Evolutionary conservation across 305 asterid species (phyloP).

Genomic region (Petunia hybrid): DNA sequence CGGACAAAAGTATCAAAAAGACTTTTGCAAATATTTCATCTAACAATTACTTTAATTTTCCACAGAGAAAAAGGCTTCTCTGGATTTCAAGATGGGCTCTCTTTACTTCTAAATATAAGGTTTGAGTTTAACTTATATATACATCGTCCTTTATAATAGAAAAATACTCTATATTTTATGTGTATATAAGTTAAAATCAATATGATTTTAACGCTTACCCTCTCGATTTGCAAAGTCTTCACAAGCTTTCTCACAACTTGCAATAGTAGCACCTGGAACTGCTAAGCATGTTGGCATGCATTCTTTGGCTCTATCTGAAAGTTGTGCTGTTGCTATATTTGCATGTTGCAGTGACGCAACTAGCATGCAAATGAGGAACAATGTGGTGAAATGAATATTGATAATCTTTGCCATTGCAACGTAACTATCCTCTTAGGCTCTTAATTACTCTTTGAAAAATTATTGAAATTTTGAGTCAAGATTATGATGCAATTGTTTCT

Average conservation of each 20-base stretch:
- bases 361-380: slow-evolving; percentile 12
- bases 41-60: not conserved
- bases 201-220: not conserved
- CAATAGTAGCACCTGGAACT: slow-evolving; percentile 38
- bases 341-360: slow-evolving; percentile 15
- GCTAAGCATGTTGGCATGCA: slow-evolving; percentile 55
- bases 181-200: too few species aligned
- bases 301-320: slow-evolving; percentile 32
- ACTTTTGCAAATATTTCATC: slow-evolving; percentile 2
- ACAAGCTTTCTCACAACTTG: slow-evolving; percentile 48
- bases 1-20: not conserved
- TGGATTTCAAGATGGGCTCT: not conserved
- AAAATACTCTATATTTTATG: too few species aligned
- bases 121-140: too few species aligned
- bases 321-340: slow-evolving; percentile 13
- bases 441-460: not conserved
- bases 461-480: not conserved
- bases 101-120: not conserved
- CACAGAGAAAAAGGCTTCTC: not conserved
- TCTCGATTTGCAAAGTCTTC: slow-evolving; percentile 38
- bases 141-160: too few species aligned
- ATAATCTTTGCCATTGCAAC: not conserved
- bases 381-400: not conserved
- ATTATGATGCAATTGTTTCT: not conserved
- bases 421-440: too few species aligned